A percentile compares a stretch with the other conserved stretches of the same genome.
Evolutionary conservation across 2,329 filamentous ascomycete genomes (phyloP).

Genomic region (Fusarium bactridioides): DNA sequence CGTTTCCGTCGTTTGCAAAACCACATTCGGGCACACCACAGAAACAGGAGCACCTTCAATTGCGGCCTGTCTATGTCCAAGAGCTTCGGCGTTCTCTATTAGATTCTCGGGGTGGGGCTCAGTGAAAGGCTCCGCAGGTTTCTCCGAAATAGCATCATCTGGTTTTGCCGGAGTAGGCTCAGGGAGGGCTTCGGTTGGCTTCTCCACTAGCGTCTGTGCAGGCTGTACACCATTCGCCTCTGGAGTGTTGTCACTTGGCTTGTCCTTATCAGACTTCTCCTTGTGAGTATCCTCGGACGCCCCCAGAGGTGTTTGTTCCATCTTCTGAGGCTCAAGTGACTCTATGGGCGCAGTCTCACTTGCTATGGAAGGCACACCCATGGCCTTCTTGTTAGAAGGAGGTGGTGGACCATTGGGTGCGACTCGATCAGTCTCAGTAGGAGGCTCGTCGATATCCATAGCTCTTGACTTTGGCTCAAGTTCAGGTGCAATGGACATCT

Average conservation of each 20-base stretch:
- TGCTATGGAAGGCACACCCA: not conserved
- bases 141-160: not conserved
- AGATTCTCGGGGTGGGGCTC: not conserved
- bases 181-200: not conserved
- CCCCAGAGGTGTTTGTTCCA: not conserved
- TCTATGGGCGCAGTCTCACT: not conserved
- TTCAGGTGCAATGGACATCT: constrained; percentile 16
- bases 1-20: constrained; percentile 43
- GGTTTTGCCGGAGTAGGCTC: not conserved
- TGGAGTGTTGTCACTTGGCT: not conserved
- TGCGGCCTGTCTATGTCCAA: not conserved
- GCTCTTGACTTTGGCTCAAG: constrained; percentile 51
- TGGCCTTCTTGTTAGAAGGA: not conserved
- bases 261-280: not conserved
- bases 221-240: not conserved
- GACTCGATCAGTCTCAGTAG: not conserved
- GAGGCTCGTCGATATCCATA: constrained; percentile 49
- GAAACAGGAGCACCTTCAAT: not conserved
- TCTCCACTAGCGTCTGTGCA: not conserved
- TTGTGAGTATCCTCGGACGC: not conserved
- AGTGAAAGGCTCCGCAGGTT: not conserved
- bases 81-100: not conserved
- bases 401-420: constrained; percentile 10
- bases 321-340: constrained; percentile 1
- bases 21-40: constrained; percentile 14